Evolutionary conservation across 768 basidiomycete genomes (phyloP).

Genomic region (Lactifluus hygrophoroides): DNA sequence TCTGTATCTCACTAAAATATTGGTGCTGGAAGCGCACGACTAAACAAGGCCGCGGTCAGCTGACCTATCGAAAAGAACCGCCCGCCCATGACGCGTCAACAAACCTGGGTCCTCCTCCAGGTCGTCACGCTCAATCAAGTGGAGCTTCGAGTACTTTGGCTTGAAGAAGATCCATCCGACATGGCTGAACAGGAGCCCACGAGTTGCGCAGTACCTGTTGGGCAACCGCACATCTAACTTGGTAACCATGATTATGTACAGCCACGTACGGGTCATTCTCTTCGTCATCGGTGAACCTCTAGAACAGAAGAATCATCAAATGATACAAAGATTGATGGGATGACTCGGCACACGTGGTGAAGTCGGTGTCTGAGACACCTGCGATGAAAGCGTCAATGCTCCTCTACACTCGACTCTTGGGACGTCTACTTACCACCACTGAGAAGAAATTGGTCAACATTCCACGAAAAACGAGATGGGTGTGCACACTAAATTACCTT

Average conservation of each 20-base stretch:
- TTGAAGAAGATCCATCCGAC: constrained; percentile 86
- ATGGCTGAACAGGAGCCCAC: constrained; percentile 67
- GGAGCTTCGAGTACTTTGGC: constrained; percentile 53
- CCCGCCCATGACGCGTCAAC: constrained; percentile 18
- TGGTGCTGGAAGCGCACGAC: constrained; percentile 67
- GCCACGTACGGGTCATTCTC: constrained; percentile 52
- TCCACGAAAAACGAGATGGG: neutral
- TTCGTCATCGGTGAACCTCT: constrained; percentile 67
- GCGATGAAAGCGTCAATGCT: constrained; percentile 45
- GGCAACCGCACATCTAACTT: neutral
- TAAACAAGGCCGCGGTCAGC: constrained; percentile 22
- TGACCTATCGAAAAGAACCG: neutral
- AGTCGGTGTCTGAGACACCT: constrained; percentile 68
- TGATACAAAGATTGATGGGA: neutral
- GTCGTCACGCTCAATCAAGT: constrained; percentile 57
- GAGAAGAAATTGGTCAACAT: neutral
- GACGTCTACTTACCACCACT: constrained; percentile 19
- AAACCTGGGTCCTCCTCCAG: constrained; percentile 60
- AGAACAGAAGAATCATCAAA: neutral
- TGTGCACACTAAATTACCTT: constrained; percentile 41
- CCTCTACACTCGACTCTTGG: neutral
- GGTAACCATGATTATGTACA: neutral
- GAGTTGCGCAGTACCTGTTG: constrained; percentile 59
- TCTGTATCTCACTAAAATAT: constrained; percentile 42
- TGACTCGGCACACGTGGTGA: constrained; percentile 48